Conservation (phyloP, 352 stramenopile species). For the Phytophthora kernoviae region DNA sequence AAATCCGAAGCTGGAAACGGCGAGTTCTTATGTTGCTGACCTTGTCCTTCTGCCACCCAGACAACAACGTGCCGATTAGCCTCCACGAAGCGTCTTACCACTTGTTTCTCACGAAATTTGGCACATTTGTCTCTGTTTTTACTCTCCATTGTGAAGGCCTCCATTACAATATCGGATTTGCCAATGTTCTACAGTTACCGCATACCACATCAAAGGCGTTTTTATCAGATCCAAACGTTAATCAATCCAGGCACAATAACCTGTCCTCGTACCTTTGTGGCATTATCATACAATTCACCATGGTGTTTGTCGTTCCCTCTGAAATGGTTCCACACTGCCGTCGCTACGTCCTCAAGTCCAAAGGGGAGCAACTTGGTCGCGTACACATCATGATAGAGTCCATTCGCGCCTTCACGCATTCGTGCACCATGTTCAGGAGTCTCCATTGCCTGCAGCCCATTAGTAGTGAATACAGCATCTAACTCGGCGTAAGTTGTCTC, state of each 20-base stretch:
- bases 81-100: slow-evolving; percentile 40
- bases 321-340: slow-evolving; percentile 41
- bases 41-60: slow-evolving; percentile 32
- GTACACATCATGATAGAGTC: slow-evolving; percentile 41
- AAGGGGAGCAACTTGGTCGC: slow-evolving; percentile 41
- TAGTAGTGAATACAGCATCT: slow-evolving; percentile 30
- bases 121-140: slow-evolving; percentile 31
- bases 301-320: slow-evolving; percentile 36
- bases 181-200: slow-evolving; percentile 28
- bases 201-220: too few relatives aligned
- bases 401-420: slow-evolving; percentile 32
- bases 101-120: slow-evolving; percentile 42
- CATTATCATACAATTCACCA: slow-evolving; percentile 37
- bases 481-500: slow-evolving; percentile 33
- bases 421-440: slow-evolving; percentile 25
- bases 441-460: slow-evolving; percentile 27
- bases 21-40: slow-evolving; percentile 29
- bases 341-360: slow-evolving; percentile 23
- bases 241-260: too few relatives aligned
- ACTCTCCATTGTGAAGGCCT: slow-evolving; percentile 48
- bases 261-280: slow-evolving; percentile 20
- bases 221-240: too few relatives aligned
- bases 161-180: slow-evolving; percentile 49
- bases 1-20: slow-evolving; percentile 47
- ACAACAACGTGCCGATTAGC: slow-evolving; percentile 42